phyloP scores from a whole-genome alignment of 2,329 filamentous ascomycete species.

The Monosporascus sp. region DNA sequence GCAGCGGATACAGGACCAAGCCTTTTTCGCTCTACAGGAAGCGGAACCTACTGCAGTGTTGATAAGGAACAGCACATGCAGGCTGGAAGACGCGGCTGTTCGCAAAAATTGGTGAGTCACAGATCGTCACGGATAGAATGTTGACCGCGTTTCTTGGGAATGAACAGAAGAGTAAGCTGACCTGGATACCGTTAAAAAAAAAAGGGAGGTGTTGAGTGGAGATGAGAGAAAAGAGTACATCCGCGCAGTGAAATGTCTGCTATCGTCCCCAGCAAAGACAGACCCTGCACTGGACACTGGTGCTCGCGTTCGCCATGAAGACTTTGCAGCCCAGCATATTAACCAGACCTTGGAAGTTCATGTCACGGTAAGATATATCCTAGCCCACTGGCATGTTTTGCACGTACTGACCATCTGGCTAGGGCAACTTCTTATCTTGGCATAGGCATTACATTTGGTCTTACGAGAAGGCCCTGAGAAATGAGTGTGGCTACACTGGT shows the following conservation, averaged over 20 bases:
- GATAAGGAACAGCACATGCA: too few relatives aligned
- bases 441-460: slow-evolving; percentile 22
- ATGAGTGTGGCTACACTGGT: slow-evolving; percentile 24
- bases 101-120: too few relatives aligned
- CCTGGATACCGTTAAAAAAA: too few relatives aligned
- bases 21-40: too few relatives aligned
- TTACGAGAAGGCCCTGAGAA: slow-evolving; percentile 21
- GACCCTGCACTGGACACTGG: slow-evolving; percentile 17
- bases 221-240: slow-evolving; percentile 17
- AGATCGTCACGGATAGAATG: too few relatives aligned
- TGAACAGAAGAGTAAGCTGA: too few relatives aligned
- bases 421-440: slow-evolving; percentile 21
- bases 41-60: too few relatives aligned
- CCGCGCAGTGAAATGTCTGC: slow-evolving; percentile 20
- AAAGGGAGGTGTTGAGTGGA: too few relatives aligned
- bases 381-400: background rate
- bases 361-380: slow-evolving; percentile 13
- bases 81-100: too few relatives aligned
- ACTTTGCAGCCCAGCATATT: slow-evolving; percentile 28
- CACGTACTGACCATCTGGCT: background rate
- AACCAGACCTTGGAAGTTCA: slow-evolving; percentile 21
- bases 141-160: too few relatives aligned
- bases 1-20: too few relatives aligned
- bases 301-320: slow-evolving; percentile 25
- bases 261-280: slow-evolving; percentile 16